A percentile compares a stretch with the other conserved stretches of the same genome.
Conservation (phyloP, 345 rosid genomes). For the Euphorbia lathyris region DNA sequence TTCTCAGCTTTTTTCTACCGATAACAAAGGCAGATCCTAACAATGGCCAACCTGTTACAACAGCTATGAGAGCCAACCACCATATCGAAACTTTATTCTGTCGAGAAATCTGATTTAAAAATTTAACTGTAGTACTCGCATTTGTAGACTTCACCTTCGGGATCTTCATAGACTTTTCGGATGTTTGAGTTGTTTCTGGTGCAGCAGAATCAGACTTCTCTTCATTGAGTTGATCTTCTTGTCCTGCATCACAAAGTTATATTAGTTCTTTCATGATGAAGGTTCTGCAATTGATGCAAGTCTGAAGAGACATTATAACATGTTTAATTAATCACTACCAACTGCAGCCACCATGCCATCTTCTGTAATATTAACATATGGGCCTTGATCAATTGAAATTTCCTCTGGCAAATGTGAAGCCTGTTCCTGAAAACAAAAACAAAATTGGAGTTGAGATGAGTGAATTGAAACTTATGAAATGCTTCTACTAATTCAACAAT, state of each 20-base stretch:
- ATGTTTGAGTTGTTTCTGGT: constrained; percentile 14
- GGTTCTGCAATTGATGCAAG: constrained; percentile 9
- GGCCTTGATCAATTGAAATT: constrained; percentile 65
- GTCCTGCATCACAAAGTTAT: constrained; percentile 18
- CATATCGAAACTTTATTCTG: constrained; percentile 42
- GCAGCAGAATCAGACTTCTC: constrained; percentile 18
- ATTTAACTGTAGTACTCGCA: constrained; percentile 26
- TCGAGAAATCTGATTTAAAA: constrained; percentile 37
- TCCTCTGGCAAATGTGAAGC: constrained; percentile 28
- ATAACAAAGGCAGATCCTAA: constrained; percentile 46
- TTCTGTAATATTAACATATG: constrained; percentile 52
- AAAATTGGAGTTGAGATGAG: not conserved
- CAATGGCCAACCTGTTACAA: constrained; percentile 59
- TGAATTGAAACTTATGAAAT: not conserved
- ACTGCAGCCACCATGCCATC: constrained; percentile 73
- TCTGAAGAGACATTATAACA: constrained; percentile 14
- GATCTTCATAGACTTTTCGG: constrained; percentile 22
- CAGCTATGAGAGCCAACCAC: constrained; percentile 57
- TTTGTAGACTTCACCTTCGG: constrained; percentile 21
- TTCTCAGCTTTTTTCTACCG: constrained; percentile 45
- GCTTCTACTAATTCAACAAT: not conserved
- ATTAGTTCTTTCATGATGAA: not conserved
- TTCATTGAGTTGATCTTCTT: constrained; percentile 21
- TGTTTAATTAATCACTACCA: constrained; percentile 36
- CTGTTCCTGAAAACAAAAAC: constrained; percentile 32